Conservation (phyloP, 495 filamentous ascomycete species). For the Penicillium dipodomyicola region DNA sequence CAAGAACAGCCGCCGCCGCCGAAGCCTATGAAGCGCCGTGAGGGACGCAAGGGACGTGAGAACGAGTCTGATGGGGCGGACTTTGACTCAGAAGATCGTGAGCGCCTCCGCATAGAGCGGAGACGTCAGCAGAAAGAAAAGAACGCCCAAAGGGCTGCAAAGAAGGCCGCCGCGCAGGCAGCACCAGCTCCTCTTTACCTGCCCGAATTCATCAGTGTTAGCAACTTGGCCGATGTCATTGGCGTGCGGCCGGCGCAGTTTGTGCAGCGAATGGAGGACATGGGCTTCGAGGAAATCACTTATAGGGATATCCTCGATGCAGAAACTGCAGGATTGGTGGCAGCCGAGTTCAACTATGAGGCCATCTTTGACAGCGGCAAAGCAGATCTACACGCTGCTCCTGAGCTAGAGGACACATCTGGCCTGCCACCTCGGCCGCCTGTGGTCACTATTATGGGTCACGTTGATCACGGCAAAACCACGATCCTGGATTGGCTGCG, state of each 20-base stretch:
- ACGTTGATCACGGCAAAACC: slow-evolving; percentile 98
- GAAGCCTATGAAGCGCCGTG: slow-evolving; percentile 29
- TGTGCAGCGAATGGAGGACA: slow-evolving; percentile 63
- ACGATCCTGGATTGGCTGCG: slow-evolving; percentile 93
- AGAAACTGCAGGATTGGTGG: slow-evolving; percentile 87
- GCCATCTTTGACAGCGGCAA: slow-evolving; percentile 71
- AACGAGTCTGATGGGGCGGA: slow-evolving; percentile 37
- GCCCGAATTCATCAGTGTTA: slow-evolving; percentile 86
- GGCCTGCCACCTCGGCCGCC: slow-evolving; percentile 73
- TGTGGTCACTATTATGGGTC: slow-evolving; percentile 99
- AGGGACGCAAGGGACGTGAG: slow-evolving; percentile 25
- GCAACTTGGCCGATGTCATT: slow-evolving; percentile 76
- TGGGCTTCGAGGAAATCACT: slow-evolving; percentile 78
- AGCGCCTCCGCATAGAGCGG: slow-evolving; percentile 37
- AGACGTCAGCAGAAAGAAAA: slow-evolving; percentile 49
- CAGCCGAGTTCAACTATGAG: slow-evolving; percentile 89
- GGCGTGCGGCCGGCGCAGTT: slow-evolving; percentile 72
- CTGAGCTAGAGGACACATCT: slow-evolving; percentile 65
- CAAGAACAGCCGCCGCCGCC: slow-evolving; percentile 12
- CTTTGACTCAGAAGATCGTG: slow-evolving; percentile 35
- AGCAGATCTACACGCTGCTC: slow-evolving; percentile 73
- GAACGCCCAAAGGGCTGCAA: slow-evolving; percentile 33
- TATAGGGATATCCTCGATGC: slow-evolving; percentile 81
- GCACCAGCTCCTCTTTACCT: slow-evolving; percentile 67
- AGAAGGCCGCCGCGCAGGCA: slow-evolving; percentile 31